A percentile compares a stretch with the other conserved stretches of the same genome.
phyloP scores from a whole-genome alignment of 768 basidiomycete species.

The Suillus fuscotomentosus region DNA sequence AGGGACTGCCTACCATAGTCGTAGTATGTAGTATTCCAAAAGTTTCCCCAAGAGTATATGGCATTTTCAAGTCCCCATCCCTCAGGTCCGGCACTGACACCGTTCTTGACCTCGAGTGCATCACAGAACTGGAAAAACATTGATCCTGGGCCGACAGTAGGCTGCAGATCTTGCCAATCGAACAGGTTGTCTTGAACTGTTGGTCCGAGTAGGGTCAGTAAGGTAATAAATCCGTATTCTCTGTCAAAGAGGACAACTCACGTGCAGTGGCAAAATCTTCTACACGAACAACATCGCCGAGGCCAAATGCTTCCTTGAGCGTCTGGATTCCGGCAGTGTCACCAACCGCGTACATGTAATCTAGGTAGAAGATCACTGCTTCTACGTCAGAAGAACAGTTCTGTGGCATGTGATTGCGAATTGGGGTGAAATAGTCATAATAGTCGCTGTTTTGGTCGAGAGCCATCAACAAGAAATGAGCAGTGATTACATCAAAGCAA shows the following conservation, averaged over 20 bases:
- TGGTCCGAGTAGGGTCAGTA: constrained; percentile 21
- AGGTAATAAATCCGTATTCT: constrained; percentile 18
- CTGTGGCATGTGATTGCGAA: constrained; percentile 61
- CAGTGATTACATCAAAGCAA: constrained; percentile 6
- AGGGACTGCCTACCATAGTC: constrained; percentile 36
- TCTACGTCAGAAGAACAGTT: constrained; percentile 77
- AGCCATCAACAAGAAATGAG: not conserved
- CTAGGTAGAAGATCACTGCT: constrained; percentile 60
- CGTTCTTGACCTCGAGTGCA: constrained; percentile 38
- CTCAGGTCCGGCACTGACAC: constrained; percentile 43
- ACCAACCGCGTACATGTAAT: constrained; percentile 49
- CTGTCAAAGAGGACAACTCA: constrained; percentile 22
- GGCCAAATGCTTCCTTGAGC: constrained; percentile 59
- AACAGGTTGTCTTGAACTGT: constrained; percentile 51
- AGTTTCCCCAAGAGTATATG: constrained; percentile 57
- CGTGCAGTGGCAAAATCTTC: constrained; percentile 67
- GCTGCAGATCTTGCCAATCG: constrained; percentile 68
- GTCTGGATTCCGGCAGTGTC: constrained; percentile 46
- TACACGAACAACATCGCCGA: constrained; percentile 53
- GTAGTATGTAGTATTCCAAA: constrained; percentile 53
- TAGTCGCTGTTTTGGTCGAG: constrained; percentile 13
- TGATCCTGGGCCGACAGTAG: constrained; percentile 41
- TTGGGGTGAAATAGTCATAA: constrained; percentile 64
- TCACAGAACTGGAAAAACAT: constrained; percentile 41
- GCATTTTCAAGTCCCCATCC: constrained; percentile 58